Evolutionary conservation across 257 asterid species (phyloP), one percentile per base, ranked within the genome.

Genomic region (Primulina huaijiensis): DNA sequence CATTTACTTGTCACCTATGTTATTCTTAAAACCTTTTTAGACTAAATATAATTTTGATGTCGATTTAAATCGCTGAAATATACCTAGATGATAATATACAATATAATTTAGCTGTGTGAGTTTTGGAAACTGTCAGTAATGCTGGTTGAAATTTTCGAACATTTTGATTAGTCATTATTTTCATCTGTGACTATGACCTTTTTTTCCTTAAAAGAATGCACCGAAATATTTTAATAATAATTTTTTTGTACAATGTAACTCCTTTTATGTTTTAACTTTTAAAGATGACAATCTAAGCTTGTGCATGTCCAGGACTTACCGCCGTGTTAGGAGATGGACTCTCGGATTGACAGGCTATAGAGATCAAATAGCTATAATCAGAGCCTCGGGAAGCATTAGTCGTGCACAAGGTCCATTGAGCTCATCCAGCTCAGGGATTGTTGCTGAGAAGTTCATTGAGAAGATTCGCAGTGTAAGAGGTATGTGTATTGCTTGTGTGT

Each of bases 321-420:
- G 89, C 66, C 81, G 88, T 69, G 90, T 90, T 79, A 86, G 78
- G 83, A 83, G 79, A 79, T 82, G 99, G 97, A 93, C 96, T 73
- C 82, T 90, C 53, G 97, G 96, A 71, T 83, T 90, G 82, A 72
- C 91, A 35, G 96, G 99, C 74, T 76, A 74, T 61, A 75, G 76
- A 78, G 88, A 89, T 74, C 81, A 83, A 79, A 89, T 93, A 79
- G 99, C 97, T 71, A 70, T 93, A 59, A 87, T 93, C 75, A 88
- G 99, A 81, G 96, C 99, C 80, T 93, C 99, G 30, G 99, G 99
- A 73, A 83, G 91, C 85, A 93, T 93, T 79, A 90, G 95, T 77
- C 96, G 97, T 29, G 74, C 83, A 58, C 83, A 83, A 43, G 81
- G 96, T 76, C 82, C 86, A 60, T 69, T 90, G 62, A 93, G 86